A percentile compares a stretch with the other conserved stretches of the same genome.
These are phyloP conservation scores for Coniochaeta sp. DNA, from an alignment of 2,329 filamentous ascomycete species.

Conservation along the genomic window DNA sequence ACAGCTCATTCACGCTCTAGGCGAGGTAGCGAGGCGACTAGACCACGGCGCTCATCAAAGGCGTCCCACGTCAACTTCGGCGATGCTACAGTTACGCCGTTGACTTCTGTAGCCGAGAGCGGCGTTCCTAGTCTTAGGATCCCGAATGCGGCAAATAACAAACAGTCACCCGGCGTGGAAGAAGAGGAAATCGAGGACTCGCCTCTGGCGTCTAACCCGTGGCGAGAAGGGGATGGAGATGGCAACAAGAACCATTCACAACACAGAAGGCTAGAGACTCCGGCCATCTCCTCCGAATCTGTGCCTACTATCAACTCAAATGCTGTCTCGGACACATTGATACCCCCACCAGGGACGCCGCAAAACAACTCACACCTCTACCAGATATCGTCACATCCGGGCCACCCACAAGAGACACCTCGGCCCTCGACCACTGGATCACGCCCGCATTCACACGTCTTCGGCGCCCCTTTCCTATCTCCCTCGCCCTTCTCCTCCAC, in stretches of 20 bases:
- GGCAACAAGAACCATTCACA: background rate
- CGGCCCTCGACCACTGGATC: constrained; percentile 21
- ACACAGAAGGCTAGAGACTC: constrained; percentile 8
- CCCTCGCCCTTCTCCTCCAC: constrained; percentile 54
- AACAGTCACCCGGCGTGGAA: constrained; percentile 11
- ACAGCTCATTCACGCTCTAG: constrained; percentile 22
- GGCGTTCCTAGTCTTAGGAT: constrained; percentile 27
- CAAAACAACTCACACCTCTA: constrained; percentile 9
- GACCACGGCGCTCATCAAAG: constrained; percentile 40
- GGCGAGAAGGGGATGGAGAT: constrained; percentile 22
- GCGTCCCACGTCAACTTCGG: constrained; percentile 38
- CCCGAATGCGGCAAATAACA: constrained; percentile 20
- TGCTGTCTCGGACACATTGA: constrained; percentile 15
- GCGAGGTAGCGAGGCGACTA: constrained; percentile 11
- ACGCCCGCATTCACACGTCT: constrained; percentile 28
- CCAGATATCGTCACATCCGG: background rate
- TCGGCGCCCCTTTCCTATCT: constrained; percentile 44
- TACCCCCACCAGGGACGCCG: constrained; percentile 10
- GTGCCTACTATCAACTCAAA: constrained; percentile 7
- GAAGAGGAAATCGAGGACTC: constrained; percentile 14
- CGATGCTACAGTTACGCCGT: constrained; percentile 26
- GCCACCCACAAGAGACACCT: constrained; percentile 12
- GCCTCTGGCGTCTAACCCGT: constrained; percentile 34
- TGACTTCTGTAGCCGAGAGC: constrained; percentile 25
- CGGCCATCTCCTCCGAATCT: constrained; percentile 18